A percentile compares a stretch with the other conserved stretches of the same genome.
phyloP scores from a whole-genome alignment of 345 rosid species.

The Carallia brachiata region DNA sequence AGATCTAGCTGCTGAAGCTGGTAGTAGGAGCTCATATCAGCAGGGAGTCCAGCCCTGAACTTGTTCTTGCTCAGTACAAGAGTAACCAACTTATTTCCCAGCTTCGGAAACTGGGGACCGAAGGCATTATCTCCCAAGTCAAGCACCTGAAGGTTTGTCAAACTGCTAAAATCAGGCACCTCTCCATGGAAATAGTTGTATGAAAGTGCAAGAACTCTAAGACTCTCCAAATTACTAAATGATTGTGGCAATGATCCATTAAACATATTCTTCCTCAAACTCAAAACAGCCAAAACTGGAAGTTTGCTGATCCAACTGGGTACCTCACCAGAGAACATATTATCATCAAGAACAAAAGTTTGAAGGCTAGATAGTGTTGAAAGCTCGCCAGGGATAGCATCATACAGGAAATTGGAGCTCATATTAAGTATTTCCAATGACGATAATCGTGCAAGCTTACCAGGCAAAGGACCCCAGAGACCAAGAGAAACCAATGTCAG shows the following conservation, averaged over 20 bases:
- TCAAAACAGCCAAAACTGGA: constrained; percentile 60
- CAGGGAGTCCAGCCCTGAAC: constrained; percentile 75
- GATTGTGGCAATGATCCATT: constrained; percentile 75
- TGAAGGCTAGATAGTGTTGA: constrained; percentile 59
- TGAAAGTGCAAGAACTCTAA: constrained; percentile 78
- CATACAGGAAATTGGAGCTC: constrained; percentile 73
- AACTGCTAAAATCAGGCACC: constrained; percentile 64
- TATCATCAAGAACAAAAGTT: constrained; percentile 77
- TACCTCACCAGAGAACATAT: constrained; percentile 63
- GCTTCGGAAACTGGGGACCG: constrained; percentile 69
- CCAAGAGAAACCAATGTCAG: constrained; percentile 81
- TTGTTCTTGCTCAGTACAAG: constrained; percentile 74
- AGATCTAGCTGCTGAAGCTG: constrained; percentile 82
- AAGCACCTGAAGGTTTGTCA: constrained; percentile 82
- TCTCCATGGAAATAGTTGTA: constrained; percentile 66
- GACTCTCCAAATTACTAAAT: constrained; percentile 55
- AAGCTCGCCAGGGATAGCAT: constrained; percentile 60
- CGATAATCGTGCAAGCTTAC: constrained; percentile 57
- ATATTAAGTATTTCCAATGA: constrained; percentile 80
- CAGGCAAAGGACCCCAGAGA: constrained; percentile 84
- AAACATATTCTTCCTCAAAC: constrained; percentile 67
- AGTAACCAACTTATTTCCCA: constrained; percentile 65
- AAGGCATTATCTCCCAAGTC: constrained; percentile 82
- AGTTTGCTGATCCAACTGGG: constrained; percentile 66
- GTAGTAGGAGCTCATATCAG: constrained; percentile 51